Evolutionary conservation across 331 rosid species (phyloP).

Genomic region (Pyracantha coccinea): DNA sequence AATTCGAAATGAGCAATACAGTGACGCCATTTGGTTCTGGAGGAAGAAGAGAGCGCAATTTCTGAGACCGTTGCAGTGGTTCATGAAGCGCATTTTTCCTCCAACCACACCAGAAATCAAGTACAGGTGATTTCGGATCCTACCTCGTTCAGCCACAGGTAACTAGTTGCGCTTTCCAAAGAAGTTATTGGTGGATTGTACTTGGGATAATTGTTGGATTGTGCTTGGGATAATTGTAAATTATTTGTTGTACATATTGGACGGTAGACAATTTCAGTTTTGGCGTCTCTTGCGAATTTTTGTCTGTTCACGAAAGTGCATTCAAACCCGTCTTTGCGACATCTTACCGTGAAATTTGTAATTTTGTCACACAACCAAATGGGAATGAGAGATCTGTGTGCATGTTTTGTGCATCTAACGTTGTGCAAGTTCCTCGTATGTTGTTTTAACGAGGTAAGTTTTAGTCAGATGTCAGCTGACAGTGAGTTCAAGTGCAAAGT

Average conservation of each 20-base stretch:
- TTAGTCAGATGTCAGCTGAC: neutral
- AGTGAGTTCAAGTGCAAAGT: neutral
- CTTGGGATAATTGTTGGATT: slow-evolving; percentile 1
- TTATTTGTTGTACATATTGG: slow-evolving; percentile 34
- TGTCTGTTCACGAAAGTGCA: neutral
- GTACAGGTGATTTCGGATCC: slow-evolving; percentile 21
- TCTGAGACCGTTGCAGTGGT: slow-evolving; percentile 73
- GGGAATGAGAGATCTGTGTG: neutral
- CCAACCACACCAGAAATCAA: slow-evolving; percentile 50
- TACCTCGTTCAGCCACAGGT: neutral
- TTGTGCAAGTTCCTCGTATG: neutral
- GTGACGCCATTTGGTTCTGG: slow-evolving; percentile 98
- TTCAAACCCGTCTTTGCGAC: neutral
- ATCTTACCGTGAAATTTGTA: neutral
- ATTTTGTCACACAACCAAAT: too few relatives aligned
- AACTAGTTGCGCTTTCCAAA: slow-evolving; percentile 21
- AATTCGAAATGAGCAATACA: slow-evolving; percentile 83
- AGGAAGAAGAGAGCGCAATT: slow-evolving; percentile 72
- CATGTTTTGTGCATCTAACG: neutral
- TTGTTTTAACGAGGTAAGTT: neutral
- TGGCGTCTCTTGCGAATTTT: neutral
- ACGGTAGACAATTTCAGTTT: neutral
- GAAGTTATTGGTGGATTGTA: neutral
- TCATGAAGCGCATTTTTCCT: slow-evolving; percentile 52
- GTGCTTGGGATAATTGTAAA: slow-evolving; percentile 17